Evolutionary conservation across 2,329 filamentous ascomycete genomes (phyloP).

Genomic region (Elsinoe necatrix): DNA sequence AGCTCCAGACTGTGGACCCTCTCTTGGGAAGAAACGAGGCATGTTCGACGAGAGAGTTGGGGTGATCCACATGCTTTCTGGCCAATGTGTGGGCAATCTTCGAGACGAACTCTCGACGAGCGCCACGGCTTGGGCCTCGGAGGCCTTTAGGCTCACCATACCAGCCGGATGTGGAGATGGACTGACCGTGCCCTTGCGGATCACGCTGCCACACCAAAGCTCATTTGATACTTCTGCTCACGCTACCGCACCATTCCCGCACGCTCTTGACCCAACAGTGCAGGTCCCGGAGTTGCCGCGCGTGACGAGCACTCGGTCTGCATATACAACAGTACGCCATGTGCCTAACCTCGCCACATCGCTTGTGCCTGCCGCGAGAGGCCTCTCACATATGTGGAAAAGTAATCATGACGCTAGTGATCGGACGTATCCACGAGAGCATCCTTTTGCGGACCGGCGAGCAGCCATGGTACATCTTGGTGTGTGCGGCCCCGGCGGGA

Average conservation of each 20-base stretch:
- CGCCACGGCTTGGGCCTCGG: constrained; percentile 13
- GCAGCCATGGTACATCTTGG: not conserved
- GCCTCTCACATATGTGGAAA: not conserved
- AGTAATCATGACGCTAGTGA: not conserved
- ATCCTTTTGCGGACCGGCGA: constrained; percentile 2
- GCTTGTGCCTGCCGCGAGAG: not conserved
- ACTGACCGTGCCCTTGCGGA: constrained; percentile 1
- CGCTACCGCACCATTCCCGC: constrained; percentile 5
- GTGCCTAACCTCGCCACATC: not conserved
- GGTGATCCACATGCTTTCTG: not conserved
- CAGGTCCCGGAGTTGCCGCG: constrained; percentile 10
- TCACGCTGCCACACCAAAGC: not conserved
- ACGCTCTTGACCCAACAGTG: constrained; percentile 14
- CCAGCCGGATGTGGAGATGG: constrained; percentile 14
- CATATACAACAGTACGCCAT: constrained; percentile 1
- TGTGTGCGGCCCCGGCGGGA: not conserved
- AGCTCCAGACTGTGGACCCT: not conserved
- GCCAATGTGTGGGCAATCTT: constrained; percentile 9
- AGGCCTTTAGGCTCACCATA: constrained; percentile 13
- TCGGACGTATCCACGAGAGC: not conserved
- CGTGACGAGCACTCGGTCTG: constrained; percentile 11
- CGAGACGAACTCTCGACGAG: constrained; percentile 11
- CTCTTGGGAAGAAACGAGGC: not conserved
- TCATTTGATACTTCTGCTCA: not conserved
- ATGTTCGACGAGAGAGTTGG: not conserved